These are phyloP conservation scores for Suillus alpinus DNA, from an alignment of 768 basidiomycete species.

Conservation along the genomic window DNA sequence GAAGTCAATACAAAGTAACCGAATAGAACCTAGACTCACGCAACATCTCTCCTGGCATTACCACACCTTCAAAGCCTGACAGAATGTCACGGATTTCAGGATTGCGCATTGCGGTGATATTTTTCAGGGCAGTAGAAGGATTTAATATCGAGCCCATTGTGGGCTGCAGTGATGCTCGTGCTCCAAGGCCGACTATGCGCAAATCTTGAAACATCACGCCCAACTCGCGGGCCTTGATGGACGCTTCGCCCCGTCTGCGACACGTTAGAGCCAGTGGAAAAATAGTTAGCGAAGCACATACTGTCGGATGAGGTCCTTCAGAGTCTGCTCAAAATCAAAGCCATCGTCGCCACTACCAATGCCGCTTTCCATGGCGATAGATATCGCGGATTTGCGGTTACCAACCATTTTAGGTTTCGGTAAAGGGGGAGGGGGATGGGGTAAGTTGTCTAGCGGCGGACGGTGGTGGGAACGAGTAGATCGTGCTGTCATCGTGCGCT, in stretches of 20 bases:
- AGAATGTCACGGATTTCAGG: constrained; percentile 61
- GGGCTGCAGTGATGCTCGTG: constrained; percentile 50
- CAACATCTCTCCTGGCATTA: constrained; percentile 66
- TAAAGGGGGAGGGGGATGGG: neutral
- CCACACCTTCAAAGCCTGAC: constrained; percentile 50
- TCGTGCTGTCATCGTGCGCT: neutral
- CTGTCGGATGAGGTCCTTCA: constrained; percentile 22
- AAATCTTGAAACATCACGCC: constrained; percentile 62
- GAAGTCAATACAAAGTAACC: neutral
- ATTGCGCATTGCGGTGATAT: constrained; percentile 47
- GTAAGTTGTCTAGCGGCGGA: neutral
- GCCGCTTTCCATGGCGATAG: neutral
- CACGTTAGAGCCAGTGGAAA: neutral
- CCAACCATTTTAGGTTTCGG: neutral
- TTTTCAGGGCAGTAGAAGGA: constrained; percentile 41
- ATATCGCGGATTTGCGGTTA: neutral
- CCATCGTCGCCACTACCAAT: constrained; percentile 32
- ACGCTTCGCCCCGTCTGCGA: constrained; percentile 44
- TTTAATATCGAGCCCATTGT: constrained; percentile 67
- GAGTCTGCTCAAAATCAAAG: constrained; percentile 30
- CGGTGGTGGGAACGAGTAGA: neutral
- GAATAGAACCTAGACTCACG: constrained; percentile 40
- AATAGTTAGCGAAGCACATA: constrained; percentile 9
- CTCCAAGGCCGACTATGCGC: constrained; percentile 56
- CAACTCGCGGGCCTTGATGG: constrained; percentile 52